Evolutionary conservation across 371 early-diverging fungal species (phyloP), one percentile per base, ranked within the genome.

Genomic region (Mortierella sp.): DNA sequence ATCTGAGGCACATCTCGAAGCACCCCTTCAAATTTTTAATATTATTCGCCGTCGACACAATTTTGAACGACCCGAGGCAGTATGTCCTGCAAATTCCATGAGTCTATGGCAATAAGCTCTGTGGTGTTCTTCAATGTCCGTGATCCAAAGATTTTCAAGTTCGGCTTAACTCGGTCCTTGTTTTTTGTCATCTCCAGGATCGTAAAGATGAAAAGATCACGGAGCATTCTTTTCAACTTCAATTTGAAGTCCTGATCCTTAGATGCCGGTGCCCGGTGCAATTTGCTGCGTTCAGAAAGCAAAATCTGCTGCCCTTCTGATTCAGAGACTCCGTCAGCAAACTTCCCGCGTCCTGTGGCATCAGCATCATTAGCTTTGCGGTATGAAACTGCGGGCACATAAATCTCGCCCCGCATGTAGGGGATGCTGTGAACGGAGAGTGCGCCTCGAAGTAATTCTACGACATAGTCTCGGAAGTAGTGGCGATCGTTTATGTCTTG

Each of bases 1-100:
- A 80, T 19, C 75, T 75, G 13, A 80, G 75, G 72, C 80, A 80
- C 80, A 80, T 80, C 75, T 80, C 80, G 11, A 71, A 80, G 72
- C 80, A 68, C 26, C 75, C 72, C 63, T 70, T 57, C 52, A 80
- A 26, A 26, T 75, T 75, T 34, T 60, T 52, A 28, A 60, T 63
- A 58, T 71, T 58, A 14, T 63, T 63, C 14, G 60, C 72, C 6
- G 10, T 5, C 31, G 72, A 28, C 28, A 42, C 72, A 26, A 73
- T 52, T 38, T 72, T 80, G 72, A 80, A 80, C 7, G 80, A 80
- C 14, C 75, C 75, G 9, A 80, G 54, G 75, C 72, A 80, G 52
- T 80, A 80, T 11, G 72, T 72, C 52, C 80, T 70, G n/a, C 75
- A 80, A 71, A 80, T 72, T 26, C 80, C 72, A 60, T 75, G 71